A percentile compares a stretch with the other conserved stretches of the same genome.
Evolutionary conservation across 2,329 filamentous ascomycete species (phyloP).

Genomic region (Sclerotinia sclerotiorum): DNA sequence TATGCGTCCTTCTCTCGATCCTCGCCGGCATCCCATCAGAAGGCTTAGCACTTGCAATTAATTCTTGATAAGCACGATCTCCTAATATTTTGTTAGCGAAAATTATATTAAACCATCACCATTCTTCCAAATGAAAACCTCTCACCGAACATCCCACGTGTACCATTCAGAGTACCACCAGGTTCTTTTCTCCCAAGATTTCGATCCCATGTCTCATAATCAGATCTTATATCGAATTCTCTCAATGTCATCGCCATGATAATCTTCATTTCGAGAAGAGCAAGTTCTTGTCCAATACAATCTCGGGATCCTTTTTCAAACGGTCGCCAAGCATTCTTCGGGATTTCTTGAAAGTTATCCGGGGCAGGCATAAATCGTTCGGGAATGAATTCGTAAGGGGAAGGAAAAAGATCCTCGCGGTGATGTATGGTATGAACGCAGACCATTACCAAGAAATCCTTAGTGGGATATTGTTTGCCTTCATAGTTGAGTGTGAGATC

Average conservation of each 20-base stretch:
- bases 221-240: conserved; percentile 19
- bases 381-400: conserved; percentile 48
- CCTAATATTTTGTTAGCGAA: conserved; percentile 8
- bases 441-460: conserved; percentile 27
- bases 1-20: conserved; percentile 13
- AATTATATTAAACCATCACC: background rate
- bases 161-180: conserved; percentile 28
- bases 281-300: conserved; percentile 58
- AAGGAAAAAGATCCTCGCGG: conserved; percentile 44
- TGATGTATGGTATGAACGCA: conserved; percentile 31
- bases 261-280: conserved; percentile 49
- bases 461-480: conserved; percentile 24
- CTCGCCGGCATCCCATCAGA: conserved; percentile 30
- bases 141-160: conserved; percentile 26
- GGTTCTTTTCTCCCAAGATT: conserved; percentile 26
- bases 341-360: conserved; percentile 34
- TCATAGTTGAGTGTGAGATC: conserved; percentile 18
- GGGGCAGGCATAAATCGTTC: conserved; percentile 47
- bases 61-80: conserved; percentile 27
- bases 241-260: conserved; percentile 45
- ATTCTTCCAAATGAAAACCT: background rate
- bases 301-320: conserved; percentile 57
- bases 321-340: conserved; percentile 51
- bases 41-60: conserved; percentile 30
- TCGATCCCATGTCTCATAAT: conserved; percentile 29